Base-by-base conservation (phyloP, 1,284 basidiomycete species). In the Moniliophthora roreri region DNA sequence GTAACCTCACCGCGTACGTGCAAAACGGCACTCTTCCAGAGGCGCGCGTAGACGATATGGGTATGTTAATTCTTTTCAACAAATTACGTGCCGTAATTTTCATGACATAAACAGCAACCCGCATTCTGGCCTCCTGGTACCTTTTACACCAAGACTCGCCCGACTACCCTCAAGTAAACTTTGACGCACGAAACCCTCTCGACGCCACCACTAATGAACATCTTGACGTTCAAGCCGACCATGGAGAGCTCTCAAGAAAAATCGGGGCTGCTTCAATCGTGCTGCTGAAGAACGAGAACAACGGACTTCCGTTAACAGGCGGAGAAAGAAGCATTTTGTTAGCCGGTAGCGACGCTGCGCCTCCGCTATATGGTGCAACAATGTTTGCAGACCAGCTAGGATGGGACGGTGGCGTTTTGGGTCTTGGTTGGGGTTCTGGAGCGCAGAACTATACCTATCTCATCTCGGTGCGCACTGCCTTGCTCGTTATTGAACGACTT, bases 211-310 rank as follows among this genome's bases (percentile, higher is more conserved):
- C 75, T 1, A 87, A 92, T 69, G 69, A 76, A 51, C 85, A 85
- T 58, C 73, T 93, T 34, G 84, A 94, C 62, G 92, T 92, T 0
- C 85, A 89, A 63, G 81, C 69, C 15, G 81, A 91, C 62, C 92
- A 94, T 62, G 77, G 74, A 64, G 73, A 78, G 0, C 66, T 89
- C 9, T 82, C 82, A 9, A 76, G 80, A 21, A 77, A 89, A 55
- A 84, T 93, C n/a, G 90, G 82, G 2, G 77, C 80, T 0, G 83
- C 82, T 0, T 87, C 86, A 0, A 83, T 84, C 2, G 87, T 93
- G 6, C 69, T 95, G 20, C 78, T 94, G 28, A 94, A 94, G 76
- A 94, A 94, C 67, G 71, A 71, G 24, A 71, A 78, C 26, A 69
- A 70, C 3, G 78, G 82, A 2, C 73, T 94, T 13, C 91, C 92